Evolutionary conservation across 352 stramenopile genomes (phyloP).

Genomic region (Pythium chondricola): DNA sequence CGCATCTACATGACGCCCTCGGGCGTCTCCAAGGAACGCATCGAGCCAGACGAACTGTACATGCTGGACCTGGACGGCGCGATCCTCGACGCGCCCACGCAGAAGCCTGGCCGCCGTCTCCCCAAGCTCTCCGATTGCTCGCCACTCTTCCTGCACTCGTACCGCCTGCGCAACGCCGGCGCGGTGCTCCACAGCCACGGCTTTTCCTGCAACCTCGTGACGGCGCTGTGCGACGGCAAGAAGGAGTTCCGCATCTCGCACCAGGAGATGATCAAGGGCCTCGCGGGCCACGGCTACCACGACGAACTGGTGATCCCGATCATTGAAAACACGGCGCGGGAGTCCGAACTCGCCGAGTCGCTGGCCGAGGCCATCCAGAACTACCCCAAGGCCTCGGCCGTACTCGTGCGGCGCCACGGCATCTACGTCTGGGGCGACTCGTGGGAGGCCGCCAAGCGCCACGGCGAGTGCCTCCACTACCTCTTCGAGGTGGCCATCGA

Average conservation of each 20-base stretch:
- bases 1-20: constrained; percentile 94
- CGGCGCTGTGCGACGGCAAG: constrained; percentile 81
- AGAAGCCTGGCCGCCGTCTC: constrained; percentile 25
- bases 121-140: constrained; percentile 91
- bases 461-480: constrained; percentile 96
- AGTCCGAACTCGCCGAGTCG: constrained; percentile 89
- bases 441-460: constrained; percentile 95
- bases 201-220: constrained; percentile 85
- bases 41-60: constrained; percentile 93
- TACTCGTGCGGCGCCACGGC: constrained; percentile 93
- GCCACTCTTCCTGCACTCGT: constrained; percentile 92
- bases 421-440: constrained; percentile 95
- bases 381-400: constrained; percentile 88
- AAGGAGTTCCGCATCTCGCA: constrained; percentile 89
- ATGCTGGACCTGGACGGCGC: constrained; percentile 85
- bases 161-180: constrained; percentile 73
- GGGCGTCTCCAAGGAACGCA: constrained; percentile 95
- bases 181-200: constrained; percentile 79
- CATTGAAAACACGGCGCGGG: constrained; percentile 94
- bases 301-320: constrained; percentile 93
- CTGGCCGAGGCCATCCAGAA: constrained; percentile 76
- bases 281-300: constrained; percentile 88
- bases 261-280: constrained; percentile 97
- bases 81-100: constrained; percentile 59
- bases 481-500: constrained; percentile 90